These are phyloP conservation scores for Moesziomyces sp. DNA, from an alignment of 1,284 basidiomycete genomes.

Conservation along the genomic window DNA sequence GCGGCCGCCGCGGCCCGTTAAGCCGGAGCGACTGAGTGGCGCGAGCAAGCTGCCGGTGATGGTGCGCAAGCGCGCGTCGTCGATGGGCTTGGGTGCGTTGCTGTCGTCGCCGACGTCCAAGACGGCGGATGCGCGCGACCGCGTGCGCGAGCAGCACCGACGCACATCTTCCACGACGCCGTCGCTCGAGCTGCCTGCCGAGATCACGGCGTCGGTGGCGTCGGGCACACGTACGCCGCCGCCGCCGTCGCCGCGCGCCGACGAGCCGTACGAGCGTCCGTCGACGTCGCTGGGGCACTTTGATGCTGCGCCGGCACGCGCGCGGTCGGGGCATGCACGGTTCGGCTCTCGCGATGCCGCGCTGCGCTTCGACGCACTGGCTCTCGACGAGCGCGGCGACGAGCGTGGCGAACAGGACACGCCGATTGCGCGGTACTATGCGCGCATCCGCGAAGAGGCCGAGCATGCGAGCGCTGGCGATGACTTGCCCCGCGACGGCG, in stretches of 20 bases:
- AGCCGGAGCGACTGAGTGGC: slow-evolving; percentile 21
- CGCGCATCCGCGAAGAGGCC: slow-evolving; percentile 10
- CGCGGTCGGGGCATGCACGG: background rate
- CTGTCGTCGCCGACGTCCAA: slow-evolving; percentile 9
- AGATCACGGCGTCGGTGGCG: background rate
- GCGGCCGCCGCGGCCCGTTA: slow-evolving; percentile 23
- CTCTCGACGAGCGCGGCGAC: slow-evolving; percentile 11
- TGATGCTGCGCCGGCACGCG: background rate
- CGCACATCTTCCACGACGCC: slow-evolving; percentile 5
- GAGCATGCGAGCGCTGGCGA: background rate
- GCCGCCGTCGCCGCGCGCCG: background rate
- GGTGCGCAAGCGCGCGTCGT: slow-evolving; percentile 27
- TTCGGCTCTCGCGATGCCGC: slow-evolving; percentile 10
- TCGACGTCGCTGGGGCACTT: slow-evolving; percentile 45
- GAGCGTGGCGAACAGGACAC: slow-evolving; percentile 1
- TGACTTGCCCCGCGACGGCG: slow-evolving; percentile 3
- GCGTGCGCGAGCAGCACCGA: background rate
- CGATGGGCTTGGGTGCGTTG: slow-evolving; percentile 13
- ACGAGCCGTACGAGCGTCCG: slow-evolving; percentile 23
- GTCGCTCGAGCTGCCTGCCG: slow-evolving; percentile 13
- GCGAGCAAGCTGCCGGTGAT: slow-evolving; percentile 29
- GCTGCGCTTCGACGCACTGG: slow-evolving; percentile 12
- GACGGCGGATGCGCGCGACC: background rate
- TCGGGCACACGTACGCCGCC: background rate
- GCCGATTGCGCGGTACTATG: slow-evolving; percentile 40